These are phyloP conservation scores for Limtongia smithiae DNA, from an alignment of 805 yeast species.

Conservation along the genomic window DNA sequence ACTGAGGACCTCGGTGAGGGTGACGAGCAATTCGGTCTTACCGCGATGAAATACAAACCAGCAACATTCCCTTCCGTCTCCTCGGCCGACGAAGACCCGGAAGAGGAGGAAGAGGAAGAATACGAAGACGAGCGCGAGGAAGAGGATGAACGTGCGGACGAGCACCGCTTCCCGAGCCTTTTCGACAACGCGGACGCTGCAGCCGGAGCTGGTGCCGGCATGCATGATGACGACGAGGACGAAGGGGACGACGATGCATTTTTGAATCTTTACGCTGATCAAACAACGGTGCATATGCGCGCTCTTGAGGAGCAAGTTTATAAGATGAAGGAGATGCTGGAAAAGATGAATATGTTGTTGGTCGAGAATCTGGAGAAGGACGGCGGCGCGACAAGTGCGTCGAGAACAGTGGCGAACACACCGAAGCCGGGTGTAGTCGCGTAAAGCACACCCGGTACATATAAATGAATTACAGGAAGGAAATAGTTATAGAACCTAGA, in stretches of 20 bases:
- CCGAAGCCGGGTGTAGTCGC: no score
- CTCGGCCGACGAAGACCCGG: no score
- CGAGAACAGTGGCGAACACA: no score
- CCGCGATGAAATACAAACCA: neutral
- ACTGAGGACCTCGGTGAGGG: neutral
- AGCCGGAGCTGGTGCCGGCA: no score
- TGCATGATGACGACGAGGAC: conserved; percentile 13
- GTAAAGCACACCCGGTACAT: no score
- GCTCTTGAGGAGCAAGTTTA: conserved; percentile 25
- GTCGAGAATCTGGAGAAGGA: conserved; percentile 10
- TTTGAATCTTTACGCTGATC: conserved; percentile 22
- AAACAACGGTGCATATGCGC: conserved; percentile 20
- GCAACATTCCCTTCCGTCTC: no score
- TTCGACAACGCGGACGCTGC: no score
- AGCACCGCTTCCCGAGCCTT: no score
- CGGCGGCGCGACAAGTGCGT: neutral
- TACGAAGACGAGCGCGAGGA: conserved; percentile 8
- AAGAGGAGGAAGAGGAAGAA: neutral
- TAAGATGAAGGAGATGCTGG: conserved; percentile 25
- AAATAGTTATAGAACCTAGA: no score
- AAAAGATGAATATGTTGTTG: conserved; percentile 15
- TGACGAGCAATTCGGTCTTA: neutral
- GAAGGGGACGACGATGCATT: conserved; percentile 27
- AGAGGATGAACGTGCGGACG: no score
- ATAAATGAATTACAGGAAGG: no score